Percentiles rank a stretch among this genome's conserved stretches.
Evolutionary conservation across 192 early-diverging fungal genomes (phyloP).

Genomic region (Gonapodya sp.): DNA sequence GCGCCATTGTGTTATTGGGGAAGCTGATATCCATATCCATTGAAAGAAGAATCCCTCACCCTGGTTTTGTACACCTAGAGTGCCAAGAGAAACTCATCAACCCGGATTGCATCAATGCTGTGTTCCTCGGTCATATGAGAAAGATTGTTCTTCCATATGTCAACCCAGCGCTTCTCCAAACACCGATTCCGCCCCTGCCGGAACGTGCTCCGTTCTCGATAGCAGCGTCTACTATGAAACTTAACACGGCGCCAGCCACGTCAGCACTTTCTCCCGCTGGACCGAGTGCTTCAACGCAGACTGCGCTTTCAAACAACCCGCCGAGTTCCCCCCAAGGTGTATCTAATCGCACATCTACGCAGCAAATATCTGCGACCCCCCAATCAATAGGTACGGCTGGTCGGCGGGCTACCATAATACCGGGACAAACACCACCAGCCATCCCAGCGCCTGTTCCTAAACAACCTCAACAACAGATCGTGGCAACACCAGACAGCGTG

Average conservation of each 20-base stretch:
- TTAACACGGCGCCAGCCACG: background rate
- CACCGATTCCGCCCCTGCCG: background rate
- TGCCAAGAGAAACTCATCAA: background rate
- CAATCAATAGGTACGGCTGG: background rate
- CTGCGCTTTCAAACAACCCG: background rate
- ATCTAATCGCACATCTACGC: background rate
- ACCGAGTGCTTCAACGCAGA: background rate
- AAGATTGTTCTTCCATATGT: background rate
- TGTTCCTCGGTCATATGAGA: background rate
- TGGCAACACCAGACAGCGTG: background rate
- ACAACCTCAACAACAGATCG: too few relatives aligned
- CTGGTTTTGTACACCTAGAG: too few relatives aligned
- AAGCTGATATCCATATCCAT: too few relatives aligned
- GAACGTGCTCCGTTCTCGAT: background rate
- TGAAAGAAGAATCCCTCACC: too few relatives aligned
- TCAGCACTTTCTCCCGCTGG: background rate
- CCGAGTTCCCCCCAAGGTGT: background rate
- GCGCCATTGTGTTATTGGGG: too few relatives aligned
- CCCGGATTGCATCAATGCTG: background rate
- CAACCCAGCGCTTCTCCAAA: background rate
- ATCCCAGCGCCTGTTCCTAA: background rate
- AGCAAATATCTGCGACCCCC: background rate
- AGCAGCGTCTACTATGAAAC: background rate
- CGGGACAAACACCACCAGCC: background rate
- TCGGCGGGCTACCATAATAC: background rate